Conservation (phyloP, 352 stramenopile species). For the Globisporangium nunn region DNA sequence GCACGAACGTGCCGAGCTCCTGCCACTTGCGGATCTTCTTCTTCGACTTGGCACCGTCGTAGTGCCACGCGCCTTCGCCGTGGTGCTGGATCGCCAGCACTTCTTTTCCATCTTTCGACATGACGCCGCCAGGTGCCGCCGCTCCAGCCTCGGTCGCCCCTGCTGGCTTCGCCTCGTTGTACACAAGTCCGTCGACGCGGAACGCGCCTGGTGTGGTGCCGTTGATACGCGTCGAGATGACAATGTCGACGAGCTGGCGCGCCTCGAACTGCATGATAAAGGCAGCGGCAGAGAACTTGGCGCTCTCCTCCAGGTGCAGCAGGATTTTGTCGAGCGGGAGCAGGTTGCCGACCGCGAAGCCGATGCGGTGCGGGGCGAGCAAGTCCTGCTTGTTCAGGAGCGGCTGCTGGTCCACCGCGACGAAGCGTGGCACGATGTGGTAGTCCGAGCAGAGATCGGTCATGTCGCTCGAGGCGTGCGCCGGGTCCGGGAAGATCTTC, state of each 20-base stretch:
- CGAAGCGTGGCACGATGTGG: conserved; percentile 78
- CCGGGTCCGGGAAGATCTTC: conserved; percentile 47
- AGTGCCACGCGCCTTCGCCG: conserved; percentile 45
- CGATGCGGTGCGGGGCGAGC: conserved; percentile 64
- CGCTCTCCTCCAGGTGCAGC: conserved; percentile 50
- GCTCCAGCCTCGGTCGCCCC: not conserved
- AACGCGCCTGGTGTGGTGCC: conserved; percentile 44
- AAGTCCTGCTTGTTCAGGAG: conserved; percentile 61
- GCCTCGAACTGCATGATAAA: conserved; percentile 50
- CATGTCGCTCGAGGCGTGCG: conserved; percentile 40
- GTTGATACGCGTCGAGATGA: conserved; percentile 74
- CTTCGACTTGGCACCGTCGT: conserved; percentile 60
- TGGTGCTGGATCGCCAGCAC: conserved; percentile 37
- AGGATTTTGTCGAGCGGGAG: conserved; percentile 60
- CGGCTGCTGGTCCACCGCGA: conserved; percentile 55
- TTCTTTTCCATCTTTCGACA: conserved; percentile 21
- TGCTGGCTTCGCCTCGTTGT: conserved; percentile 10
- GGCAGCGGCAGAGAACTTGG: conserved; percentile 35
- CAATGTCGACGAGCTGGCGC: conserved; percentile 48
- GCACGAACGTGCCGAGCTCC: conserved; percentile 44
- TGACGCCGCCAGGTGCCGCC: conserved; percentile 9
- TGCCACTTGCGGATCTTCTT: conserved; percentile 62
- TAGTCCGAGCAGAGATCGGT: conserved; percentile 67
- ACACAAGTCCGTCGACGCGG: conserved; percentile 51
- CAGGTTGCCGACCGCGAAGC: conserved; percentile 62